Percentiles rank a stretch among this genome's conserved stretches.
Conservation (phyloP, 169 alveolate species). For the Babesia ovata region DNA sequence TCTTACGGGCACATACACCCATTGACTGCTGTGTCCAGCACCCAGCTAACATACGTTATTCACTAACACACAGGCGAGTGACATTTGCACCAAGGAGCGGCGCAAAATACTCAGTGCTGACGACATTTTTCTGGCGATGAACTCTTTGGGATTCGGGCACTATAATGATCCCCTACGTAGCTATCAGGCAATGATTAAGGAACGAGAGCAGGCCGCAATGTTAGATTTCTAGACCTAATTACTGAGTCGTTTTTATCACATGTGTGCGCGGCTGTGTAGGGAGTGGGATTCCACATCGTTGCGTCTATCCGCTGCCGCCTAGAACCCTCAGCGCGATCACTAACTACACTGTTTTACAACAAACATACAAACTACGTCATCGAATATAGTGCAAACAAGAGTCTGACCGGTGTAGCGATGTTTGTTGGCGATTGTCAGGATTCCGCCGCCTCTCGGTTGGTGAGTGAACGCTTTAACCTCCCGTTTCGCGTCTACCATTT, state of each 20-base stretch:
- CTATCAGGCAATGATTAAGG: conserved; percentile 56
- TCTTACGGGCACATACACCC: too few relatives aligned
- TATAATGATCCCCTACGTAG: conserved; percentile 46
- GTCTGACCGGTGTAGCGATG: conserved; percentile 5
- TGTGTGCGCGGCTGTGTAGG: neutral
- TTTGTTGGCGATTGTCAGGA: conserved; percentile 17
- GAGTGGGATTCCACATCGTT: too few relatives aligned
- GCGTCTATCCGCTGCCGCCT: too few relatives aligned
- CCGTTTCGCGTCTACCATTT: neutral
- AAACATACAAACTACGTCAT: neutral
- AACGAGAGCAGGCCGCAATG: conserved; percentile 24
- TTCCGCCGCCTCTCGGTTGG: conserved; percentile 20
- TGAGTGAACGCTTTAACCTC: neutral
- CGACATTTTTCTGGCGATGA: conserved; percentile 90
- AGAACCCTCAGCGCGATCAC: too few relatives aligned
- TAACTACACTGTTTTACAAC: neutral
- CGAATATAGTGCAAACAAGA: neutral
- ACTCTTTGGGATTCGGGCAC: conserved; percentile 85
- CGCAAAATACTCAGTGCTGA: conserved; percentile 94
- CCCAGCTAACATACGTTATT: neutral
- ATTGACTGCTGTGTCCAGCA: neutral
- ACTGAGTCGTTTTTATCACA: neutral
- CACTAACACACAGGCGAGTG: conserved; percentile 85
- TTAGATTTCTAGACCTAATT: neutral
- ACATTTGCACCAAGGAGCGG: conserved; percentile 88